Evolutionary conservation across 148 eudicot genomes (phyloP).

Genomic region (Pouteria glomerata): DNA sequence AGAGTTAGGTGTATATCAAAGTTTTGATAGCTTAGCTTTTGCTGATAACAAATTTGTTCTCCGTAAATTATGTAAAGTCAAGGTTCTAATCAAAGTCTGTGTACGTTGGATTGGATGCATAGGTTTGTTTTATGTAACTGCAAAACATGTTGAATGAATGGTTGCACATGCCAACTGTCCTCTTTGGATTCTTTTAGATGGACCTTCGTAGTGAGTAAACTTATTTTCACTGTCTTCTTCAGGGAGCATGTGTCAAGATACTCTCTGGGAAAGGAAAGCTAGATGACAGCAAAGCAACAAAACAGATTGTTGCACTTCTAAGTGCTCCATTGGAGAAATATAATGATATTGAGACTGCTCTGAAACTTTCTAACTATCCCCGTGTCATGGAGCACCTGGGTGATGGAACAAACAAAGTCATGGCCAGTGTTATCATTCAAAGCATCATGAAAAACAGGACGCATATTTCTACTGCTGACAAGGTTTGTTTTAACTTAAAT

Average conservation of each 20-base stretch:
- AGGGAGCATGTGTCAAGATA: conserved; percentile 94
- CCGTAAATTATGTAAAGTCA: neutral
- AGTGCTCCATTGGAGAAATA: conserved; percentile 97
- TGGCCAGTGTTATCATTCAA: conserved; percentile 81
- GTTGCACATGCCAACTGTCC: neutral
- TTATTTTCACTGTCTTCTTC: conserved; percentile 15
- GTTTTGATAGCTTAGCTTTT: neutral
- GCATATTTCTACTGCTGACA: conserved; percentile 72
- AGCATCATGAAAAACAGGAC: conserved; percentile 80
- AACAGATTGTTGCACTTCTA: conserved; percentile 86
- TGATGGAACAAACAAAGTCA: conserved; percentile 71
- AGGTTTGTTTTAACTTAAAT: conserved; percentile 39
- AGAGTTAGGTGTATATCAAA: neutral
- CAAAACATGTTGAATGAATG: no score
- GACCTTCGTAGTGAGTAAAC: neutral
- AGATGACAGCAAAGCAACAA: conserved; percentile 69
- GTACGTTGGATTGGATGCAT: neutral
- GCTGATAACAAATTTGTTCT: neutral
- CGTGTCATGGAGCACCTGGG: conserved; percentile 78
- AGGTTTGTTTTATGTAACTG: conserved; percentile 1
- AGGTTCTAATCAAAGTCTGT: neutral
- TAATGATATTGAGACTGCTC: conserved; percentile 80
- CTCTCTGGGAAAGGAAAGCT: conserved; percentile 71
- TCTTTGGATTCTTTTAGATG: conserved; percentile 7
- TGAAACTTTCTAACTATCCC: conserved; percentile 92